phyloP scores from a whole-genome alignment of 176 grass and related monocot genomes.

The Oryza coarctata region DNA sequence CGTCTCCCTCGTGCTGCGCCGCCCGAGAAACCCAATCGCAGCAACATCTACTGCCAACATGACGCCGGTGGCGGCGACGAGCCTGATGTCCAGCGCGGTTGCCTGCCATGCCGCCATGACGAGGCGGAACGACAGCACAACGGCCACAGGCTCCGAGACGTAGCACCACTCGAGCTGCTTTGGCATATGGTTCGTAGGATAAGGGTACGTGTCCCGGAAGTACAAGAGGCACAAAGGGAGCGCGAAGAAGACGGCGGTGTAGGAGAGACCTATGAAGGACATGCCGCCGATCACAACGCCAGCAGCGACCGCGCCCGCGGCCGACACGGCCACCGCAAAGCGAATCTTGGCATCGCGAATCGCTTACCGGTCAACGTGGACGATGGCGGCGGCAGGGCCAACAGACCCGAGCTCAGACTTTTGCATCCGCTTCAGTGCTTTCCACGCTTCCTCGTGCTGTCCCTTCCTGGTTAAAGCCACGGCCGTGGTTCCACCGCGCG shows the following conservation, averaged over 20 bases:
- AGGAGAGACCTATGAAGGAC: background rate
- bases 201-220: background rate
- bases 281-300: background rate
- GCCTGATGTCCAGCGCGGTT: no score
- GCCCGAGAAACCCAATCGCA: no score
- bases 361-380: no score
- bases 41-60: no score
- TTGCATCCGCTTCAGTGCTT: background rate
- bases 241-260: background rate
- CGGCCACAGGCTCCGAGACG: background rate
- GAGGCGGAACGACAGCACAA: background rate
- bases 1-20: no score
- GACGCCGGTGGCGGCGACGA: no score
- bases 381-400: accelerated
- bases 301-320: background rate
- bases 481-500: background rate
- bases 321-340: background rate
- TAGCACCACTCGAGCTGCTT: background rate
- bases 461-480: background rate
- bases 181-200: background rate
- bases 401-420: background rate
- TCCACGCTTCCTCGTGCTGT: background rate
- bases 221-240: background rate
- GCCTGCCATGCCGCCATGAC: background rate
- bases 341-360: background rate